These are phyloP conservation scores for Myxozyma udenii DNA, from an alignment of 805 yeast species.

Conservation along the genomic window DNA sequence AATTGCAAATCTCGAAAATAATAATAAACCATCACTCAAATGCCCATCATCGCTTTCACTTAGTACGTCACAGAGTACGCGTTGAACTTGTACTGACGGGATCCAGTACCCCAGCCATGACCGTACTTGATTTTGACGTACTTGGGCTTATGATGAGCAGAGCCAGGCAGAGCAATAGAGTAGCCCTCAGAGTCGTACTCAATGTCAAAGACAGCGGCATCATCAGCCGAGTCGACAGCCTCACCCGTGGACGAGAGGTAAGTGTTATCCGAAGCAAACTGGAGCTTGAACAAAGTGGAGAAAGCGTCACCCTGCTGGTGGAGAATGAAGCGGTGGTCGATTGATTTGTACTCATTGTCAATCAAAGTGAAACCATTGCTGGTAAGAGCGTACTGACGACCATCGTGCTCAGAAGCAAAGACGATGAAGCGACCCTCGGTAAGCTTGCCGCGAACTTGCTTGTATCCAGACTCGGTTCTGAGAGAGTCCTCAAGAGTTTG, in stretches of 20 bases:
- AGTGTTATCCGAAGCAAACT: slow-evolving; percentile 4
- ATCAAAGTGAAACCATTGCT: background rate
- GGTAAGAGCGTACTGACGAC: background rate
- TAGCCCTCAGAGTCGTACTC: slow-evolving; percentile 14
- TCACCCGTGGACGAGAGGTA: slow-evolving; percentile 8
- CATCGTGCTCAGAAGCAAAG: slow-evolving; percentile 4
- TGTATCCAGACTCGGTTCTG: slow-evolving; percentile 30
- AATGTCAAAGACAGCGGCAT: slow-evolving; percentile 14
- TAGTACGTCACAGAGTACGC: too few species aligned
- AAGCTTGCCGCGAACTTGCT: slow-evolving; percentile 30
- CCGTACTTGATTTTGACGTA: background rate
- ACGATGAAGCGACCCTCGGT: slow-evolving; percentile 34
- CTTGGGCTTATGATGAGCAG: background rate
- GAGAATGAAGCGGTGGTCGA: slow-evolving; percentile 10
- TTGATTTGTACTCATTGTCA: background rate
- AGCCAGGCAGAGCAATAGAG: slow-evolving; percentile 6
- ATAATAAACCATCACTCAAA: too few species aligned
- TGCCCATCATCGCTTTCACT: too few species aligned
- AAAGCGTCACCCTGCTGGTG: slow-evolving; percentile 26
- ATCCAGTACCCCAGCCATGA: background rate
- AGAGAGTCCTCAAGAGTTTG: slow-evolving; percentile 26
- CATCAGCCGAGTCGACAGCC: background rate
- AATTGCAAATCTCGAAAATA: too few species aligned
- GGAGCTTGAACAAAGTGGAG: slow-evolving; percentile 13
- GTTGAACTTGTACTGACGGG: background rate